phyloP scores from a whole-genome alignment of 495 filamentous ascomycete species.

The Staphylotrichum longicolle region DNA sequence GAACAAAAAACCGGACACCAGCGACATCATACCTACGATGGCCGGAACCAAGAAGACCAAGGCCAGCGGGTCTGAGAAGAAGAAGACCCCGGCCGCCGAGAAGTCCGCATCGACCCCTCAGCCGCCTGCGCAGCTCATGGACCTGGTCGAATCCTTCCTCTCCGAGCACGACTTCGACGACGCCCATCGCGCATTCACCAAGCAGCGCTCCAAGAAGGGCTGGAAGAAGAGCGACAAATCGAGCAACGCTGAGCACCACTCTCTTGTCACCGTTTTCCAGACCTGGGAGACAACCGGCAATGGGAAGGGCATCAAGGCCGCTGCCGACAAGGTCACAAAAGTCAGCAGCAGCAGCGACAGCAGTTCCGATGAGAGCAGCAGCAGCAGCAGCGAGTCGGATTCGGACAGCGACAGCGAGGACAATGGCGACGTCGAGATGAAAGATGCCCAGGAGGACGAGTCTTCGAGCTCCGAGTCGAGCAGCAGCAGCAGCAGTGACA shows the following conservation, averaged over 20 bases:
- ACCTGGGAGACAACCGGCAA: constrained; percentile 44
- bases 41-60: constrained; percentile 32
- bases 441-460: constrained; percentile 18
- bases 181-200: constrained; percentile 57
- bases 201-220: constrained; percentile 53
- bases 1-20: constrained; percentile 8
- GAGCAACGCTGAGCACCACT: constrained; percentile 35
- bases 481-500: constrained; percentile 43
- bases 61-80: constrained; percentile 29
- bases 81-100: constrained; percentile 23
- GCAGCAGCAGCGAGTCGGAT: constrained; percentile 45
- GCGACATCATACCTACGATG: constrained; percentile 11
- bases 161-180: constrained; percentile 60
- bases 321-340: constrained; percentile 39
- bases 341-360: constrained; percentile 32
- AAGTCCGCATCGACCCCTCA: constrained; percentile 27
- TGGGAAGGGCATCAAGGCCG: constrained; percentile 35
- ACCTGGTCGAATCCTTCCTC: constrained; percentile 66
- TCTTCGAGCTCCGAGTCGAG: constrained; percentile 23
- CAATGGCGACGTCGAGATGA: constrained; percentile 54
- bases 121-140: constrained; percentile 58
- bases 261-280: constrained; percentile 45
- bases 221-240: constrained; percentile 37
- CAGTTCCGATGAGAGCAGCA: constrained; percentile 23
- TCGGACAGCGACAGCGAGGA: constrained; percentile 87